phyloP scores from a whole-genome alignment of 176 grass and related monocot genomes.

The Phyllostachys edulis region DNA sequence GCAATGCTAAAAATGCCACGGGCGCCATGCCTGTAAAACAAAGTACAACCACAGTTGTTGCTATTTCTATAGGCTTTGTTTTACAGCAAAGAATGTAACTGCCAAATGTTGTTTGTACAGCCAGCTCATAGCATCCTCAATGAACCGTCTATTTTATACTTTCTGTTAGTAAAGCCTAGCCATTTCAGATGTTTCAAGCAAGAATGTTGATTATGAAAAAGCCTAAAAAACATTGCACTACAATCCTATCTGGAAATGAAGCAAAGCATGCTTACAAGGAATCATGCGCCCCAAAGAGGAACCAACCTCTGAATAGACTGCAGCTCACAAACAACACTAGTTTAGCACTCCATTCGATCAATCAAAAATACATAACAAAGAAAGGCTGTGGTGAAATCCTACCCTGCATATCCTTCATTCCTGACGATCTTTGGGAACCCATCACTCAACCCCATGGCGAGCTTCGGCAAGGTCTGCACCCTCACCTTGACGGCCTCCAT shows the following conservation, averaged over 20 bases:
- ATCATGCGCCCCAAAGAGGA: slow-evolving; percentile 85
- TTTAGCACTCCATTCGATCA: not conserved
- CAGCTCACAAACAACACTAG: slow-evolving; percentile 18
- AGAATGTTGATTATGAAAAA: not conserved
- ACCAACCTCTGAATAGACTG: slow-evolving; percentile 78
- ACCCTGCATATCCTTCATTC: slow-evolving; percentile 61
- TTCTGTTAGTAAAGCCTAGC: too few species aligned
- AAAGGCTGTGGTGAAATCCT: not conserved
- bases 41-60: too few species aligned
- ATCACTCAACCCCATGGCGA: slow-evolving; percentile 63
- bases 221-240: not conserved
- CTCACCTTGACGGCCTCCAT: slow-evolving; percentile 91
- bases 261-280: slow-evolving; percentile 54
- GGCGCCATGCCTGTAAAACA: too few species aligned
- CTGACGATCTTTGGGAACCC: slow-evolving; percentile 72
- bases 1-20: too few species aligned
- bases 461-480: slow-evolving; percentile 70
- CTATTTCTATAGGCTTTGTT: too few species aligned
- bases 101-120: too few species aligned
- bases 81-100: too few species aligned
- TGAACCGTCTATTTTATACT: too few species aligned
- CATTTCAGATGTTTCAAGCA: not conserved
- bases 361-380: not conserved
- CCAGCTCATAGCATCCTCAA: too few species aligned
- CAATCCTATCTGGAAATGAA: too few species aligned